phyloP scores from a whole-genome alignment of 805 yeast genomes.

The Sporopachydermia lactativora region DNA sequence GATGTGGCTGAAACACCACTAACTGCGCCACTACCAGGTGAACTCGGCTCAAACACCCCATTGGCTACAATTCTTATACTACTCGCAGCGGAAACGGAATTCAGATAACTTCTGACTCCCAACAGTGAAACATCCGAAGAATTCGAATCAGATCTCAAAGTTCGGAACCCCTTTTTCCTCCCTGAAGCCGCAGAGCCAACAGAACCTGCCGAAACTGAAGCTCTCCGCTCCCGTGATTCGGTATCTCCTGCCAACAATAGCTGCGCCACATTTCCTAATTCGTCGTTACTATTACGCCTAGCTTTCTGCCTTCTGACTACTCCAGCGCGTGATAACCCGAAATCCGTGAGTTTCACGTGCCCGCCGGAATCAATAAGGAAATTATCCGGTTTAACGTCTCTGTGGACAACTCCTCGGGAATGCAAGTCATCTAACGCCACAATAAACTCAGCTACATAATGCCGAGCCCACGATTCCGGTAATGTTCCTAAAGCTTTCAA shows the following conservation, averaged over 20 bases:
- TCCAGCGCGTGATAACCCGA: conserved; percentile 87
- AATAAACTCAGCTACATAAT: conserved; percentile 81
- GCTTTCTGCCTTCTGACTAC: conserved; percentile 58
- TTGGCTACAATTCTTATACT: conserved; percentile 22
- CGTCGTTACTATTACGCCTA: conserved; percentile 6
- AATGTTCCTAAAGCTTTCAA: conserved; percentile 69
- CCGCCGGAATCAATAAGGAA: conserved; percentile 75
- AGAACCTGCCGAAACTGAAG: too few species aligned
- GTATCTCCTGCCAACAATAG: too few species aligned
- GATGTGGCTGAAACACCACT: too few species aligned
- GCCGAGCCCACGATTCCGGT: conserved; percentile 75
- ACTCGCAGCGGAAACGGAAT: background rate
- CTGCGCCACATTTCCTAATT: too few species aligned
- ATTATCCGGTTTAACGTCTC: conserved; percentile 94
- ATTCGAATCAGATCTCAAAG: background rate
- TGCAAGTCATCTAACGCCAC: conserved; percentile 88
- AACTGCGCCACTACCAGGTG: too few species aligned
- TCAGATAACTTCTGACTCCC: background rate
- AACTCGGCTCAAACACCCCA: conserved; percentile 24
- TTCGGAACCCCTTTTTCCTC: background rate
- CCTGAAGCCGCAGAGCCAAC: too few species aligned
- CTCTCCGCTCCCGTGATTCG: too few species aligned
- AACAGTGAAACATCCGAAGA: background rate
- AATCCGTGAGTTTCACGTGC: conserved; percentile 86
- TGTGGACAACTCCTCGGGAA: conserved; percentile 76